These are phyloP conservation scores for Hypoxylon sp. DNA, from an alignment of 2,329 filamentous ascomycete genomes.

Conservation along the genomic window DNA sequence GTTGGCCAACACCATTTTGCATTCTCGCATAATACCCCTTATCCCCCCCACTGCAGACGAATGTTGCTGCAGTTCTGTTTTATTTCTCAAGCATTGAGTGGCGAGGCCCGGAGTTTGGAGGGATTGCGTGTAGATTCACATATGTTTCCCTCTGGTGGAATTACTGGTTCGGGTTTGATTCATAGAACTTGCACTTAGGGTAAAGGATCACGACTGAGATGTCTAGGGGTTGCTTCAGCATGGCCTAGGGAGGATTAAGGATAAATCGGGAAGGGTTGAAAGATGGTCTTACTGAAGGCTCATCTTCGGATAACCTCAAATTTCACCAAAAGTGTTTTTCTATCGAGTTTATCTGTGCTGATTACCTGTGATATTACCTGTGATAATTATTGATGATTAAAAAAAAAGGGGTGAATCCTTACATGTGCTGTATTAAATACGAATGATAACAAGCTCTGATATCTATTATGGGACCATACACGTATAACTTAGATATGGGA, in stretches of 20 bases:
- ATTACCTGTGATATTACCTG: not conserved
- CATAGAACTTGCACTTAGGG: constrained; percentile 35
- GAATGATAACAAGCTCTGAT: not conserved
- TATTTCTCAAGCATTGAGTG: constrained; percentile 31
- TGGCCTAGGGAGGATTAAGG: constrained; percentile 35
- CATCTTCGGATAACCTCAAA: constrained; percentile 26
- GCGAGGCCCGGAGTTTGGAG: constrained; percentile 41
- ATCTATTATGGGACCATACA: not conserved
- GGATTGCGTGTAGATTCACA: constrained; percentile 29
- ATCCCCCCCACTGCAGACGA: constrained; percentile 23
- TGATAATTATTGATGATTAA: too few species aligned
- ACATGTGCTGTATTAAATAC: not conserved
- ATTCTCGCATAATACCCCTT: constrained; percentile 46
- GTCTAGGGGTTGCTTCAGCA: constrained; percentile 23
- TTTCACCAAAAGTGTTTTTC: constrained; percentile 38
- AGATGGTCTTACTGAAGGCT: constrained; percentile 14
- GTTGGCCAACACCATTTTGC: constrained; percentile 30
- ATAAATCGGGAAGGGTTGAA: constrained; percentile 30
- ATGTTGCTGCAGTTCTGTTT: constrained; percentile 21
- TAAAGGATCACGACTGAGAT: constrained; percentile 26
- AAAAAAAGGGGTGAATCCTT: not conserved
- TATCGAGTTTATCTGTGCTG: not conserved
- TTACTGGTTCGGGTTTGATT: constrained; percentile 26
- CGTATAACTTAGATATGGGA: not conserved
- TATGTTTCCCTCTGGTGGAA: constrained; percentile 24